These are phyloP conservation scores for Penicillium verrucosum DNA, from an alignment of 2,329 filamentous ascomycete species.

Conservation along the genomic window DNA sequence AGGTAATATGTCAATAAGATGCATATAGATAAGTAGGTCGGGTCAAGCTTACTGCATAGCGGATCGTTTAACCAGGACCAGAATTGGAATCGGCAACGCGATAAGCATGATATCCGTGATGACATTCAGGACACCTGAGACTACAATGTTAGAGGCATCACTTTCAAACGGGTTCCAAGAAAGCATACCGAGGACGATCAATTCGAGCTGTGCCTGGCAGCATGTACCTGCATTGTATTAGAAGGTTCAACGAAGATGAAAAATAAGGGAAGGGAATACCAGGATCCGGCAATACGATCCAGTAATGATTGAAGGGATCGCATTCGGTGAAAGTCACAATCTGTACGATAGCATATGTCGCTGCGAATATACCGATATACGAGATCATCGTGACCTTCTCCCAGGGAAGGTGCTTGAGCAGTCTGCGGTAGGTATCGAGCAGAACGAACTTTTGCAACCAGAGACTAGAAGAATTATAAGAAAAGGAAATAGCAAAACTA, in stretches of 20 bases:
- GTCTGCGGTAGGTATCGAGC: slow-evolving; percentile 16
- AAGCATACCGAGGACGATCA: slow-evolving; percentile 14
- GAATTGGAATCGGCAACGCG: slow-evolving; percentile 13
- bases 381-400: slow-evolving; percentile 14
- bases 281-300: slow-evolving; percentile 15
- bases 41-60: slow-evolving; percentile 2
- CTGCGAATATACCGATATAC: slow-evolving; percentile 10
- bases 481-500: not conserved
- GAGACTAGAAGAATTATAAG: slow-evolving; percentile 12
- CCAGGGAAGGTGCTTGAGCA: slow-evolving; percentile 13
- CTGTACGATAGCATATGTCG: slow-evolving; percentile 13
- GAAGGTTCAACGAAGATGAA: not conserved
- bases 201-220: slow-evolving; percentile 15
- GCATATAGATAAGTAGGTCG: not conserved
- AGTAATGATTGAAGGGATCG: slow-evolving; percentile 17
- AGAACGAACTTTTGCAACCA: slow-evolving; percentile 18
- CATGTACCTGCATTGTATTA: slow-evolving; percentile 8
- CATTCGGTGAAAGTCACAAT: slow-evolving; percentile 19
- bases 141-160: not conserved
- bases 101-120: slow-evolving; percentile 16
- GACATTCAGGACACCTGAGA: slow-evolving; percentile 10
- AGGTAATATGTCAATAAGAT: not conserved
- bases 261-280: slow-evolving; percentile 2
- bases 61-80: slow-evolving; percentile 13
- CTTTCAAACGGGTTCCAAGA: not conserved